Percentiles rank a stretch among this genome's conserved stretches.
Conservation (phyloP, 2,329 filamentous ascomycete species). For the Cercospora zeina region DNA sequence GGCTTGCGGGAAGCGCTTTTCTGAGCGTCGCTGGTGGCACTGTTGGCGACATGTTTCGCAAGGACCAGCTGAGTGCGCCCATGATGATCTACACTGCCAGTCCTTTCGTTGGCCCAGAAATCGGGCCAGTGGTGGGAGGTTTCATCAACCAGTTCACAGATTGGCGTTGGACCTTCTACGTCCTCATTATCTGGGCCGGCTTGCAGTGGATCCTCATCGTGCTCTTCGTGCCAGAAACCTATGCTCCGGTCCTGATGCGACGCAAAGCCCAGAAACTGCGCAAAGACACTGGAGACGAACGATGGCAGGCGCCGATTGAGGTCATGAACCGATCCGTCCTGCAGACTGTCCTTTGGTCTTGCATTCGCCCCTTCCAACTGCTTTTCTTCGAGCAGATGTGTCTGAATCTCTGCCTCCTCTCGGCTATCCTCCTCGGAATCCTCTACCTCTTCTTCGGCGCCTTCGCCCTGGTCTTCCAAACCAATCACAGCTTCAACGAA, state of each 20-base stretch:
- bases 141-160: constrained; percentile 75
- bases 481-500: constrained; percentile 72
- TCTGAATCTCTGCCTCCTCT: constrained; percentile 75
- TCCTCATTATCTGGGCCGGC: constrained; percentile 79
- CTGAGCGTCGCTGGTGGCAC: constrained; percentile 65
- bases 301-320: constrained; percentile 75
- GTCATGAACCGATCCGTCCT: constrained; percentile 66
- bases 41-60: constrained; percentile 69
- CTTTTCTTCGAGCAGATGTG: constrained; percentile 76
- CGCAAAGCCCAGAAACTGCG: constrained; percentile 68
- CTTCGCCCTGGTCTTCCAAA: constrained; percentile 75
- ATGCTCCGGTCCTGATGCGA: constrained; percentile 67
- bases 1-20: constrained; percentile 56
- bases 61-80: constrained; percentile 68
- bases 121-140: constrained; percentile 66
- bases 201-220: constrained; percentile 63
- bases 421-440: constrained; percentile 81
- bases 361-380: constrained; percentile 71
- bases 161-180: constrained; percentile 81
- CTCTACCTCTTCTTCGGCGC: constrained; percentile 87
- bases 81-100: constrained; percentile 74
- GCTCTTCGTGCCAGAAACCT: constrained; percentile 82
- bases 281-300: constrained; percentile 68
- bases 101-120: constrained; percentile 59
- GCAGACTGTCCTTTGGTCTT: constrained; percentile 53